These are phyloP conservation scores for Acmispon strigosus DNA, from an alignment of 306 rosid species.

Conservation along the genomic window DNA sequence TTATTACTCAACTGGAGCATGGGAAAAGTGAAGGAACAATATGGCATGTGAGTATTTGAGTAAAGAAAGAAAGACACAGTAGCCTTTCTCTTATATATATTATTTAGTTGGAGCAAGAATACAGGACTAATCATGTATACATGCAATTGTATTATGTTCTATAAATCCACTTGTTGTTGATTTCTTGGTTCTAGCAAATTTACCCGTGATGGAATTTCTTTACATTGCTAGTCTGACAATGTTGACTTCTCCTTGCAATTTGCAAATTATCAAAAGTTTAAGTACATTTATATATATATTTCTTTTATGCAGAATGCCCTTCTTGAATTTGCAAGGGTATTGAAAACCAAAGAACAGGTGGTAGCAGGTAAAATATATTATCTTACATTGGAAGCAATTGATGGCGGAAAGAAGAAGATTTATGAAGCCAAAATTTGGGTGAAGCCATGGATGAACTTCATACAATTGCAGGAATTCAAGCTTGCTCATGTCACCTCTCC, in stretches of 20 bases:
- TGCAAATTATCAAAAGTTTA: neutral
- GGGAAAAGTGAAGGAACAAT: neutral
- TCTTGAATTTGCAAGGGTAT: conserved; percentile 45
- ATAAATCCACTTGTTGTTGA: neutral
- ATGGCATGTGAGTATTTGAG: neutral
- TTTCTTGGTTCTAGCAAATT: neutral
- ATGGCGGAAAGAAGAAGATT: conserved; percentile 37
- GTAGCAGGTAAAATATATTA: conserved; percentile 45
- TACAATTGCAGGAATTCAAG: conserved; percentile 47
- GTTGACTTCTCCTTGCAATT: neutral
- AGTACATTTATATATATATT: neutral
- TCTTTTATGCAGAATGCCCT: conserved; percentile 34
- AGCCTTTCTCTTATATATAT: neutral
- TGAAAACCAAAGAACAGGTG: conserved; percentile 44
- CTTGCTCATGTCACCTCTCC: conserved; percentile 14
- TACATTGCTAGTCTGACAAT: neutral
- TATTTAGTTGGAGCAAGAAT: neutral
- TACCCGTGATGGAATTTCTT: neutral
- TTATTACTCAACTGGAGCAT: neutral
- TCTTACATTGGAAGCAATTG: conserved; percentile 45
- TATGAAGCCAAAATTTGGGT: conserved; percentile 58
- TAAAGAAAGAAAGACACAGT: neutral
- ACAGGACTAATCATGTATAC: neutral
- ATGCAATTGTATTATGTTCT: neutral
- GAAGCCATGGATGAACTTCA: conserved; percentile 58